Evolutionary conservation across 352 stramenopile genomes (phyloP).

Genomic region (Pythium diclinum): DNA sequence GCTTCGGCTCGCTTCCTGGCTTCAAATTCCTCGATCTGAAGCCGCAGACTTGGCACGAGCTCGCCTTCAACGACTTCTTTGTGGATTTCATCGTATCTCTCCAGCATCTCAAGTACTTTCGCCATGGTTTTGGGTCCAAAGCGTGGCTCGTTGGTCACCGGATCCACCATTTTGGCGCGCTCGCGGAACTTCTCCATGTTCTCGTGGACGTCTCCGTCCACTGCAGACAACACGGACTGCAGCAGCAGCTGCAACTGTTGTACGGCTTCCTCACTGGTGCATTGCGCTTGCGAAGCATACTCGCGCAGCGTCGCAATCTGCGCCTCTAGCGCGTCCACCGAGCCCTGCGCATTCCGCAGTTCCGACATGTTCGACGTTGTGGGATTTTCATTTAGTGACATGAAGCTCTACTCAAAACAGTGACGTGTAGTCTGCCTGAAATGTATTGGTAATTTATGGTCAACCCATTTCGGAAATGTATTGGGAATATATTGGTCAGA

Average conservation of each 20-base stretch:
- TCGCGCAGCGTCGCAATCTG: slow-evolving; percentile 33
- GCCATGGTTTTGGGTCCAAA: slow-evolving; percentile 77
- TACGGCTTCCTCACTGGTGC: not conserved
- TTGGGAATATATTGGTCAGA: slow-evolving; percentile 3
- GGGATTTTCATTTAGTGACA: slow-evolving; percentile 1
- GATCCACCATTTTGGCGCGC: slow-evolving; percentile 58
- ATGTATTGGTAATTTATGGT: not conserved
- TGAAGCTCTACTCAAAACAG: not conserved
- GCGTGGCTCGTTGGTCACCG: slow-evolving; percentile 63
- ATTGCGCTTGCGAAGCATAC: not conserved
- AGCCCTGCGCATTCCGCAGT: slow-evolving; percentile 38
- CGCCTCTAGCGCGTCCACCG: slow-evolving; percentile 44
- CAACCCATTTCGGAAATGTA: not conserved
- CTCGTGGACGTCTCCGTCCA: slow-evolving; percentile 31
- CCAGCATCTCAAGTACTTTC: slow-evolving; percentile 56
- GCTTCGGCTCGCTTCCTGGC: slow-evolving; percentile 27
- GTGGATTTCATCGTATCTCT: slow-evolving; percentile 45
- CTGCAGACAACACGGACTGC: slow-evolving; percentile 21
- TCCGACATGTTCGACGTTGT: slow-evolving; percentile 41
- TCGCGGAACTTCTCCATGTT: slow-evolving; percentile 53
- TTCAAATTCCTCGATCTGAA: slow-evolving; percentile 2
- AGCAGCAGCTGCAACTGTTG: slow-evolving; percentile 8
- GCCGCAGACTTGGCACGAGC: slow-evolving; percentile 1
- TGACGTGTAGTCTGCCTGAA: not conserved
- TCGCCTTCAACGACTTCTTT: slow-evolving; percentile 25